Evolutionary conservation across 352 stramenopile genomes (phyloP), one percentile per base, ranked within the genome.

Genomic region (Phytopythium delawarense): DNA sequence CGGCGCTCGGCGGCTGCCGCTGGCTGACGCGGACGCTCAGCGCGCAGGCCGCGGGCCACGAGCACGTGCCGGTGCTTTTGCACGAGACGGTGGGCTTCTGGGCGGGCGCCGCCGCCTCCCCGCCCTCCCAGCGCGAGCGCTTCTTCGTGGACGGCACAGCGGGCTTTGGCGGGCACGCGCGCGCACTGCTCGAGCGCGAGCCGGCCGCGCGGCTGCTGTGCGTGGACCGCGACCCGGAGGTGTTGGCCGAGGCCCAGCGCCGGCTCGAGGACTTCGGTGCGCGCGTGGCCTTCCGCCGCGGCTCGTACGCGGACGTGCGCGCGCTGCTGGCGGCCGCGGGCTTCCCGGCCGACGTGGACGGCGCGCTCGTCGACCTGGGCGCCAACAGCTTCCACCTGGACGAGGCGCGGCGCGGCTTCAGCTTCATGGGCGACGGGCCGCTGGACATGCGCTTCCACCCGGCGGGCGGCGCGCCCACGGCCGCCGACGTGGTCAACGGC

Each of bases 321-420:
- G 57, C 37, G 7, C 76, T 87, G 51, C 69, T 94, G 49, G 39
- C 61, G 0, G 50, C 57, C 21, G 66, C 66, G 16, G 69, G 63
- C 8, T 90, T 92, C 50, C 78, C 79, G 5, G 34, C 56, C 9
- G 50, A 78, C 45, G 83, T 92, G 6, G 74, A 88, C 46, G 85
- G 85, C 42, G 81, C 91, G 58, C 69, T 90, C 49, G 81, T 94
- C 34, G 85, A 94, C 64, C 75, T 94, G 12, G 85, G 85, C 12
- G 85, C 81, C 34, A 94, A 94, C 61, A 94, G 85, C 65, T 90
- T 88, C 58, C 85, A 94, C 70, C 89, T 92, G 55, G 85, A 94
- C 59, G 71, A 79, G 50, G 66, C 76, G 12, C 69, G 74, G 35
- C 78, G 85, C 32, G 85, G 85, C 20, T 92, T 94, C 63, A 92